These are phyloP conservation scores for Plasmodium vivax DNA, from an alignment of 169 alveolate genomes.

Conservation along the genomic window DNA sequence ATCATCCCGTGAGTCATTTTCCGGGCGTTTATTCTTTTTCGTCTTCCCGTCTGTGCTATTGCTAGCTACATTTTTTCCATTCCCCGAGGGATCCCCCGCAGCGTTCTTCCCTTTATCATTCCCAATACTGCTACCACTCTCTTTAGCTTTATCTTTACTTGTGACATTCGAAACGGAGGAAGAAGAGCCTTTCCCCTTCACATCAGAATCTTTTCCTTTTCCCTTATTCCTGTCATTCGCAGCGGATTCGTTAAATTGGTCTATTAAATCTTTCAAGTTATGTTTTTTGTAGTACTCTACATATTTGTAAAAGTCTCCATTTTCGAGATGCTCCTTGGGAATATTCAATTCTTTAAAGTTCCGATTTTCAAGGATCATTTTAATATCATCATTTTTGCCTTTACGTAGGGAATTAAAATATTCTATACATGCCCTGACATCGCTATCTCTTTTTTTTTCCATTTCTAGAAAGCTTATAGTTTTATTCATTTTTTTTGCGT, in stretches of 20 bases:
- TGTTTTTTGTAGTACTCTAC: slow-evolving; percentile 46
- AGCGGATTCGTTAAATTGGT: neutral
- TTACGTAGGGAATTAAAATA: slow-evolving; percentile 35
- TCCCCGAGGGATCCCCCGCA: neutral
- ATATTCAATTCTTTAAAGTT: slow-evolving; percentile 41
- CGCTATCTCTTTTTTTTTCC: slow-evolving; percentile 32
- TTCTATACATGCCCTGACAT: slow-evolving; percentile 44
- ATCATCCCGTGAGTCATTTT: neutral
- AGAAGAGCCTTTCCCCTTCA: neutral
- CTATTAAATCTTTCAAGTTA: slow-evolving; percentile 25
- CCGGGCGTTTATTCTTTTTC: slow-evolving; percentile 28
- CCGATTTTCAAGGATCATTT: slow-evolving; percentile 27
- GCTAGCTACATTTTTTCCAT: neutral
- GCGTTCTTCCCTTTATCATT: neutral
- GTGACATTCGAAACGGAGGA: neutral
- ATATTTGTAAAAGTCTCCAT: slow-evolving; percentile 25
- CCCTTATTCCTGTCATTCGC: neutral
- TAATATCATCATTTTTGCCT: slow-evolving; percentile 11
- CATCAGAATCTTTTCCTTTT: neutral
- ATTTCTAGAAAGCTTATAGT: neutral
- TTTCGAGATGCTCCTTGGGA: slow-evolving; percentile 44
- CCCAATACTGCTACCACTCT: neutral
- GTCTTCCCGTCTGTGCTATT: neutral
- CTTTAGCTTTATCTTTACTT: neutral
- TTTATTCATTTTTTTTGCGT: neutral